Evolutionary conservation across 2,329 filamentous ascomycete species (phyloP), one percentile per base, ranked within the genome.

Genomic region (Sphaerulina musiva): DNA sequence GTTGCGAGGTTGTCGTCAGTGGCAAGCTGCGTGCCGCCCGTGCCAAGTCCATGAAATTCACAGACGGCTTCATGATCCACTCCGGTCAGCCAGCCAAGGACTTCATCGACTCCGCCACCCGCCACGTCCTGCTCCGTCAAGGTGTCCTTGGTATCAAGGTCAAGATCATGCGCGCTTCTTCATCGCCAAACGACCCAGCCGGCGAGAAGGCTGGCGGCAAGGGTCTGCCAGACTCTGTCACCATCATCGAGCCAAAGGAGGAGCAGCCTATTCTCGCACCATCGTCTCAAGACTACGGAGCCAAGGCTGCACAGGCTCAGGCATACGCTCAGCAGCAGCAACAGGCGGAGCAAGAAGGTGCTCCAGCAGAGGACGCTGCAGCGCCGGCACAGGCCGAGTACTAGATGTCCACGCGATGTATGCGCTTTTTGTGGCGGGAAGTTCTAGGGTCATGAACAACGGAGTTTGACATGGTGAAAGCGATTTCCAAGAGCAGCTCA

Each of bases 41-140:
- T 83, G 93, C 93, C 79, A 98, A 98, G 89, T 89, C 84, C 81
- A 98, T 98, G 93, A 98, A 98, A 87, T 98, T 98, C 87, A 98
- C 93, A 78, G 83, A 98, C 78, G 93, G 93, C 76, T 98, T 98
- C 89, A 98, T 98, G 93, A 98, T 98, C 80, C 93, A 98, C 89
- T 98, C 93, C 72, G 93, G 93, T 80, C 93, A 98, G 78, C 93
- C 93, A 73, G 93, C 92, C 73, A 92, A 95, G 80, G 93, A 98
- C 81, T 98, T 98, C 82, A 98, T 98, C 77, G 93, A 98, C 83
- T 83, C 80, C 72, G 95, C 95, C 69, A 97, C 93, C 73, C 93
- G 93, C 71, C 93, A 98, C 89, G 93, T 98, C 71, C 90, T 98
- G 67, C 91, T 98, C 78, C 89, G 95, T 80, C 93, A 98, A 83